phyloP scores from a whole-genome alignment of 225 moss, liverwort and hornwort genomes.

The Neckera pumila region DNA sequence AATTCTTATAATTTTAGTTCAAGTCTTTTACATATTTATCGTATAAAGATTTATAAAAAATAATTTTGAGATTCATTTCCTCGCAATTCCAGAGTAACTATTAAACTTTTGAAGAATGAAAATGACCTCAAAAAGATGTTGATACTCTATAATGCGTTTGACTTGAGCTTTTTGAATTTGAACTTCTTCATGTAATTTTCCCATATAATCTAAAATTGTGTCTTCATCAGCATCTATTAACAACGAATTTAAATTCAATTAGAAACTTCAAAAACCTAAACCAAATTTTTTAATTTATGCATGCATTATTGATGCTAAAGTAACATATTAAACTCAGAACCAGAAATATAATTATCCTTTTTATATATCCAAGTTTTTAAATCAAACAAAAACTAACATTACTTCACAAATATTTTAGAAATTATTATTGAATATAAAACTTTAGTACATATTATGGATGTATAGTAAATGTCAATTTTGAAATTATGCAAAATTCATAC shows the following conservation, averaged over 20 bases:
- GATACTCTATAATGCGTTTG: constrained; percentile 57
- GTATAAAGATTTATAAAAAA: rapidly evolving
- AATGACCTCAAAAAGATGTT: constrained; percentile 65
- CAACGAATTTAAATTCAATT: not conserved
- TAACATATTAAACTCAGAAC: too few relatives aligned
- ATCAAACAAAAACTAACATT: not conserved
- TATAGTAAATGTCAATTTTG: not conserved
- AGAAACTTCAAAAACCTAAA: not conserved
- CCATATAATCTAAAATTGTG: constrained; percentile 52
- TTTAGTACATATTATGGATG: rapidly evolving
- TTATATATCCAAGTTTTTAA: not conserved
- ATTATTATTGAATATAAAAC: not conserved
- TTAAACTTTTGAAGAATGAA: rapidly evolving
- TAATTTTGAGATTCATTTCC: too few relatives aligned
- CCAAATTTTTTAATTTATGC: rapidly evolving
- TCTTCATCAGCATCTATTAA: constrained; percentile 34
- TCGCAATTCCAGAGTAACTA: rapidly evolving
- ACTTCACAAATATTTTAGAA: rapidly evolving
- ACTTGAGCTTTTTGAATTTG: constrained; percentile 43
- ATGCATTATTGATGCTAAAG: not conserved
- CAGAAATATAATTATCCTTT: too few relatives aligned
- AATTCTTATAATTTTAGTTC: rapidly evolving
- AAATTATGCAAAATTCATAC: not conserved
- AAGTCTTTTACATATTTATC: not conserved
- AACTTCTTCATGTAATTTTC: constrained; percentile 25